Base-by-base conservation (phyloP, 345 rosid genomes). In the Alliaria petiolata region DNA sequence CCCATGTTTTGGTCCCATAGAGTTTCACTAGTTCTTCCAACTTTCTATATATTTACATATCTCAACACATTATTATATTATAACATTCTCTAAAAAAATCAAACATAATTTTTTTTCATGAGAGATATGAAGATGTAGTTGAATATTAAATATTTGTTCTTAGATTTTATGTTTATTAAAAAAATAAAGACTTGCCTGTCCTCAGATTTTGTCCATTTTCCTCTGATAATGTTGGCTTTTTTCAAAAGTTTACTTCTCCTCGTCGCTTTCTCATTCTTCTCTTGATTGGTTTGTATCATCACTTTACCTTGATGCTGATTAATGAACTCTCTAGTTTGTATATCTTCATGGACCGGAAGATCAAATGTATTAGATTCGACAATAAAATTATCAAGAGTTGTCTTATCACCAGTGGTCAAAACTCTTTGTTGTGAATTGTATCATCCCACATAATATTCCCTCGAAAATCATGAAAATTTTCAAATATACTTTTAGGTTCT, bases 1-100 rank as follows among this genome's bases (percentile, higher is more conserved):
- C 81, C 98, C 96, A 92, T 69, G 81, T 83, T 65, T 85, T 78
- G 8, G 65, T 72, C 55, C 95, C 96, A 71, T 81, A 53, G 74
- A 77, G 81, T 76, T 76, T 75, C 81, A 89, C 92, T 67, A 83
- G 35, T 67, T 52, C 76, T 43, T 72, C 68, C 39, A 92, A 75
- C 65, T 81, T 81, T 67, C 96, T 89, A 52, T 38, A 35, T 53
- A 50, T 55, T 45, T 0, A 19, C 25, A 50, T 49, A 12, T 52
- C 22, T 15, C 49, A 52, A 30, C 4, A 52, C 16, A 66, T 3
- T 42, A 13, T 16, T 3, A 43, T 38, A 20, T 15, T 28, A 47
- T 16, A 17, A 46, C 7, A 22, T 46, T 0, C 0, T 47, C 11
- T 4, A 28, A 47, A 35, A 25, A 2, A 3, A 46, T 11, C 17